These are phyloP conservation scores for Phytophthora hybrid DNA, from an alignment of 352 stramenopile genomes.

Conservation along the genomic window DNA sequence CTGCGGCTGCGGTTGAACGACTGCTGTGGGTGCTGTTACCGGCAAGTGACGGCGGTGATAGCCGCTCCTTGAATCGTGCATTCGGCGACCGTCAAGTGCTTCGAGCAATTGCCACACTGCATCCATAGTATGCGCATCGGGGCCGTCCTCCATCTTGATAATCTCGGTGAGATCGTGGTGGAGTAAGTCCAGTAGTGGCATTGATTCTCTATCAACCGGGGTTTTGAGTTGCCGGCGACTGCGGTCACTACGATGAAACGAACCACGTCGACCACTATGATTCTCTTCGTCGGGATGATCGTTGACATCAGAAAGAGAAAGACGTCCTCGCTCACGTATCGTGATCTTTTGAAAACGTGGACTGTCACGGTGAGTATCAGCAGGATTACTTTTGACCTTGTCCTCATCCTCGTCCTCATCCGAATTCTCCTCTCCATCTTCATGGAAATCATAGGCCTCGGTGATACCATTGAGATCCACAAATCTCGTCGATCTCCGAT, in stretches of 20 bases:
- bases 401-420: constrained; percentile 24
- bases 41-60: constrained; percentile 34
- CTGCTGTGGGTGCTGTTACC: not conserved
- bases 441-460: constrained; percentile 57
- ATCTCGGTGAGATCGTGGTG: constrained; percentile 62
- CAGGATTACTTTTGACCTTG: constrained; percentile 10
- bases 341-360: constrained; percentile 45
- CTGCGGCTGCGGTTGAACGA: constrained; percentile 1
- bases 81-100: constrained; percentile 47
- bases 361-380: constrained; percentile 17
- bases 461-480: constrained; percentile 62
- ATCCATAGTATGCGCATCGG: constrained; percentile 39
- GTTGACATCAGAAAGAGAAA: constrained; percentile 34
- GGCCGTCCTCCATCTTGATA: constrained; percentile 56
- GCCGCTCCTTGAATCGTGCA: constrained; percentile 40
- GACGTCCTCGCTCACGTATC: constrained; percentile 58
- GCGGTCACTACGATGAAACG: constrained; percentile 18
- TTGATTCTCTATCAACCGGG: constrained; percentile 17
- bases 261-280: constrained; percentile 4
- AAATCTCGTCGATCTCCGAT: constrained; percentile 39
- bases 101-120: constrained; percentile 66
- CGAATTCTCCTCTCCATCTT: constrained; percentile 24
- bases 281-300: constrained; percentile 16
- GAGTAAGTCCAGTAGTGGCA: constrained; percentile 48
- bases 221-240: constrained; percentile 23